phyloP scores from a whole-genome alignment of 805 yeast genomes.

The Lipomyces anomalus region DNA sequence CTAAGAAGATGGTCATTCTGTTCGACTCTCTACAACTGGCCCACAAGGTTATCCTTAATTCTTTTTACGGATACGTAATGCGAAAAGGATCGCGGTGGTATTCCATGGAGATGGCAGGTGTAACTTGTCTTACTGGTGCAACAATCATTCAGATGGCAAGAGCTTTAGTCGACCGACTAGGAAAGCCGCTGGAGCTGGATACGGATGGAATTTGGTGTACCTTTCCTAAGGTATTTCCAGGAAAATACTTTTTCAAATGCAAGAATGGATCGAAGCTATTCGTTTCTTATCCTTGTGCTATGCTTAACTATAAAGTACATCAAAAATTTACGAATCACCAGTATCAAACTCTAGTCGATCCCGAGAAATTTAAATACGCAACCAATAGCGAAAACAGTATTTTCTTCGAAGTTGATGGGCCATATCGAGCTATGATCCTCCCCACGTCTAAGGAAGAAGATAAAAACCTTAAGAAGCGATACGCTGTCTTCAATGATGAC shows the following conservation, averaged over 20 bases:
- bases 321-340: constrained; percentile 88
- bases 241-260: constrained; percentile 64
- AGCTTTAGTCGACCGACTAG: constrained; percentile 80
- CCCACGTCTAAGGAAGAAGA: constrained; percentile 98
- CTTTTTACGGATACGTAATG: constrained; percentile 98
- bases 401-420: constrained; percentile 98
- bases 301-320: constrained; percentile 91
- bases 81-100: constrained; percentile 99
- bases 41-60: constrained; percentile 91
- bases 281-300: constrained; percentile 90
- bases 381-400: constrained; percentile 86
- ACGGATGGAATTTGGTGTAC: constrained; percentile 99
- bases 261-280: constrained; percentile 71
- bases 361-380: constrained; percentile 59
- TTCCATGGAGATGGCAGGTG: constrained; percentile 99
- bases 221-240: constrained; percentile 88
- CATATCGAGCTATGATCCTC: constrained; percentile 92
- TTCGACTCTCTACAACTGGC: constrained; percentile 95
- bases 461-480: constrained; percentile 89
- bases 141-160: constrained; percentile 98
- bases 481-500: constrained; percentile 94
- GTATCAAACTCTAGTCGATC: constrained; percentile 79
- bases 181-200: constrained; percentile 92
- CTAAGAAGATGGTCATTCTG: constrained; percentile 84
- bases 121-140: constrained; percentile 96